Evolutionary conservation across 2,329 filamentous ascomycete species (phyloP).

Genomic region (Ramichloridium luteum): DNA sequence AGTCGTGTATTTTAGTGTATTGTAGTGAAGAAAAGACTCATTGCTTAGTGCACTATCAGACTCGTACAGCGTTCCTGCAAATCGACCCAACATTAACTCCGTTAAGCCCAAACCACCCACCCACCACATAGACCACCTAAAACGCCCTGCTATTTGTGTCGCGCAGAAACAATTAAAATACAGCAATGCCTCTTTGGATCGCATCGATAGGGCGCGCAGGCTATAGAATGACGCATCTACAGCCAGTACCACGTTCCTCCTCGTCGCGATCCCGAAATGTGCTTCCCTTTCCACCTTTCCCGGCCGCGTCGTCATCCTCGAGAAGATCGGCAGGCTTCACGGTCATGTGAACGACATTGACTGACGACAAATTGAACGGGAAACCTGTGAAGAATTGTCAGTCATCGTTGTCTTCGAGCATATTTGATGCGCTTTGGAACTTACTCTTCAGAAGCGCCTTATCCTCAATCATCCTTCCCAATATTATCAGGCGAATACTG

Average conservation of each 20-base stretch:
- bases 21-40: too few relatives aligned
- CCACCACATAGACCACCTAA: slow-evolving; percentile 1
- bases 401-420: neutral
- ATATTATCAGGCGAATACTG: slow-evolving; percentile 81
- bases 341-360: slow-evolving; percentile 91
- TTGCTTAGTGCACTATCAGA: too few relatives aligned
- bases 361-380: slow-evolving; percentile 58
- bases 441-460: slow-evolving; percentile 74
- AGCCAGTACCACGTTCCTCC: slow-evolving; percentile 47
- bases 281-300: slow-evolving; percentile 48
- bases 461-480: slow-evolving; percentile 82
- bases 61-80: too few relatives aligned
- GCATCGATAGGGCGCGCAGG: too few relatives aligned
- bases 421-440: neutral
- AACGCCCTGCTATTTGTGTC: slow-evolving; percentile 1
- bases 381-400: slow-evolving; percentile 47
- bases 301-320: slow-evolving; percentile 61
- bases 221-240: slow-evolving; percentile 50
- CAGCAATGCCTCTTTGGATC: too few relatives aligned
- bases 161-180: too few relatives aligned
- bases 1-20: too few relatives aligned
- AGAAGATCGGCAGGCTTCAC: slow-evolving; percentile 74
- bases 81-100: too few relatives aligned
- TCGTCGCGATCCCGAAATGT: slow-evolving; percentile 27
- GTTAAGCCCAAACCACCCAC: too few relatives aligned